Conservation (phyloP, 768 basidiomycete genomes). For the Lentinula detonsa region DNA sequence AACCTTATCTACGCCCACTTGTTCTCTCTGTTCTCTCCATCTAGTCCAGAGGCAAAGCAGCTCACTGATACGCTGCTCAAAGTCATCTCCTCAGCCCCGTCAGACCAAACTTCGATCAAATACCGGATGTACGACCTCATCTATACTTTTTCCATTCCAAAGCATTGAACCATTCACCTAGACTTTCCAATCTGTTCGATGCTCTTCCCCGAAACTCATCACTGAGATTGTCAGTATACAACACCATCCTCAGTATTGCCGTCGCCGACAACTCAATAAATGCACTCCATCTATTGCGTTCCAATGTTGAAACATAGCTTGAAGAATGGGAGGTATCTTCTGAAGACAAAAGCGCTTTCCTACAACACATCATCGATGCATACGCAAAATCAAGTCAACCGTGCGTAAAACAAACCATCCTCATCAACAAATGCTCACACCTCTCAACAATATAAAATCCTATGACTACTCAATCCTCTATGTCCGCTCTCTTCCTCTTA, state of each 20-base stretch:
- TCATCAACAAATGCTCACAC: background rate
- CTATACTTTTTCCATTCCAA: conserved; percentile 8
- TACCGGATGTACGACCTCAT: conserved; percentile 62
- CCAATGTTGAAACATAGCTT: conserved; percentile 71
- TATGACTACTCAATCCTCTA: conserved; percentile 64
- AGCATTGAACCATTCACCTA: conserved; percentile 21
- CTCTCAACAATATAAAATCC: conserved; percentile 39
- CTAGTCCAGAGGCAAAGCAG: conserved; percentile 49
- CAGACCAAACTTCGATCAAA: conserved; percentile 52
- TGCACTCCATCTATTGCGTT: conserved; percentile 49
- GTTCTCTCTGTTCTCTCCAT: conserved; percentile 49
- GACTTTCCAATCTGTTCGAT: conserved; percentile 81
- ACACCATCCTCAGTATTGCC: conserved; percentile 54
- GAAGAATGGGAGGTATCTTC: conserved; percentile 65
- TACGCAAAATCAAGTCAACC: conserved; percentile 49
- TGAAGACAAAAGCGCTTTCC: conserved; percentile 59
- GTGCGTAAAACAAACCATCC: conserved; percentile 34
- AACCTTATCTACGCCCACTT: conserved; percentile 76
- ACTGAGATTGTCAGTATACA: conserved; percentile 59
- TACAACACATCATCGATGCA: conserved; percentile 57
- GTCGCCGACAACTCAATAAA: conserved; percentile 56
- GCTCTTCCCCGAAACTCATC: conserved; percentile 60
- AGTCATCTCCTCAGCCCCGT: conserved; percentile 48
- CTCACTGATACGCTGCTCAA: conserved; percentile 44
- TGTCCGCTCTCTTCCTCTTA: conserved; percentile 51